Evolutionary conservation across 495 filamentous ascomycete species (phyloP).

Genomic region (Pseudomonodictys pantanalensis): DNA sequence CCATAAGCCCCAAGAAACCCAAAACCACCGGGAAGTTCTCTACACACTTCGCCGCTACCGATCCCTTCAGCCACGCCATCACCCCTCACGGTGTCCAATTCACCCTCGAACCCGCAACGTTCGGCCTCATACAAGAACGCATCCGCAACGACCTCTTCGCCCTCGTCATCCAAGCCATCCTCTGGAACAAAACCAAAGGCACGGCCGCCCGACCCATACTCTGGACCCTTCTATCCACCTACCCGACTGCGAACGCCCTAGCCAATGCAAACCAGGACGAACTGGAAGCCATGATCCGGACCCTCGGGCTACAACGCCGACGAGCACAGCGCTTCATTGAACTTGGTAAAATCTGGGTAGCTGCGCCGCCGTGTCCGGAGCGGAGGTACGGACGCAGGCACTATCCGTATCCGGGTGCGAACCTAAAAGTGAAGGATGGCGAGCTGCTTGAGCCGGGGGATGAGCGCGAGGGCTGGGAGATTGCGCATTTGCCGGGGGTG

Average conservation of each 20-base stretch:
- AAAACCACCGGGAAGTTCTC: background rate
- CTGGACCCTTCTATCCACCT: conserved; percentile 61
- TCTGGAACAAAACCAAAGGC: conserved; percentile 78
- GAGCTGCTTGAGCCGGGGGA: conserved; percentile 46
- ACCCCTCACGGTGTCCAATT: conserved; percentile 55
- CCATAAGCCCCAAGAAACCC: background rate
- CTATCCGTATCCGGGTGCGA: conserved; percentile 61
- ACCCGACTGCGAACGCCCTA: conserved; percentile 65
- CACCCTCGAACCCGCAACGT: conserved; percentile 54
- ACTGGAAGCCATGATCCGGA: conserved; percentile 60
- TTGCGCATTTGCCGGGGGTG: conserved; percentile 78
- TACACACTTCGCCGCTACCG: conserved; percentile 24
- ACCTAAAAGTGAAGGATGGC: conserved; percentile 50
- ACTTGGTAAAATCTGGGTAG: conserved; percentile 69
- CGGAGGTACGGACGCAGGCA: conserved; percentile 63
- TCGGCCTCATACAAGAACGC: conserved; percentile 83
- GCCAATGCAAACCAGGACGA: conserved; percentile 57
- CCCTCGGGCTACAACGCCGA: conserved; percentile 71
- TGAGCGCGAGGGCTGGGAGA: conserved; percentile 62
- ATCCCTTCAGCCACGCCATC: conserved; percentile 61
- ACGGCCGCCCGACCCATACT: conserved; percentile 75
- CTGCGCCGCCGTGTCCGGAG: conserved; percentile 57
- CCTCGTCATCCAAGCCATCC: conserved; percentile 46
- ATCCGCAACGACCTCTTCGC: conserved; percentile 60
- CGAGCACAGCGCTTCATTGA: conserved; percentile 60